Conservation (phyloP, 441 rosid genomes). For the Eugenia klotzschiana region DNA sequence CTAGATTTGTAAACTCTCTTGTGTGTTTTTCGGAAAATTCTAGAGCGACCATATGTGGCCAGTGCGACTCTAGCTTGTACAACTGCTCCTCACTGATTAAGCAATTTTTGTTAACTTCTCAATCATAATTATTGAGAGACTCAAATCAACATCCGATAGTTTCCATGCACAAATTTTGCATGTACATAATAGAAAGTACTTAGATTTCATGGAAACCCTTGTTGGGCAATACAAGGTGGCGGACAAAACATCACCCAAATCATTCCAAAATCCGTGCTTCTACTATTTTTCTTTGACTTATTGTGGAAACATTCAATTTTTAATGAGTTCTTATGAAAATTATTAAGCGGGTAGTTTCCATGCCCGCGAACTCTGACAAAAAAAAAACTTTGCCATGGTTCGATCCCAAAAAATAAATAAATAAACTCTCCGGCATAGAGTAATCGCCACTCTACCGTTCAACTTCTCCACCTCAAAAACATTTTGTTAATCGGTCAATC, state of each 20-base stretch:
- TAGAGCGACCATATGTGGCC: not conserved
- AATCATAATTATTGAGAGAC: not conserved
- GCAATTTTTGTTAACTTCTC: no score
- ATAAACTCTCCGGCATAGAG: not conserved
- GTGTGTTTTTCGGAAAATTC: not conserved
- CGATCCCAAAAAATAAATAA: no score
- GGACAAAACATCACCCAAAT: not conserved
- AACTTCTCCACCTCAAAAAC: not conserved
- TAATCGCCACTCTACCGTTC: not conserved
- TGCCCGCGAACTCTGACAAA: not conserved
- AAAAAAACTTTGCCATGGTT: not conserved
- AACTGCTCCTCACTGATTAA: no score
- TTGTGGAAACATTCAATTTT: not conserved
- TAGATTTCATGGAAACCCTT: not conserved
- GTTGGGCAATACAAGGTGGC: not conserved
- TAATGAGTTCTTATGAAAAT: not conserved
- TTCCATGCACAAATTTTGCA: not conserved
- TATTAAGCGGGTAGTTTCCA: not conserved
- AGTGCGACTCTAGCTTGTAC: no score
- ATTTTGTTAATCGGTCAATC: not conserved
- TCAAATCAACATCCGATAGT: not conserved
- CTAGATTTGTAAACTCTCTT: not conserved
- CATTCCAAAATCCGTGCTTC: not conserved
- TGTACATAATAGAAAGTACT: not conserved
- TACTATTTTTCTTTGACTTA: not conserved